Base-by-base conservation (phyloP, 352 stramenopile species). In the Blastocystis sp. region DNA sequence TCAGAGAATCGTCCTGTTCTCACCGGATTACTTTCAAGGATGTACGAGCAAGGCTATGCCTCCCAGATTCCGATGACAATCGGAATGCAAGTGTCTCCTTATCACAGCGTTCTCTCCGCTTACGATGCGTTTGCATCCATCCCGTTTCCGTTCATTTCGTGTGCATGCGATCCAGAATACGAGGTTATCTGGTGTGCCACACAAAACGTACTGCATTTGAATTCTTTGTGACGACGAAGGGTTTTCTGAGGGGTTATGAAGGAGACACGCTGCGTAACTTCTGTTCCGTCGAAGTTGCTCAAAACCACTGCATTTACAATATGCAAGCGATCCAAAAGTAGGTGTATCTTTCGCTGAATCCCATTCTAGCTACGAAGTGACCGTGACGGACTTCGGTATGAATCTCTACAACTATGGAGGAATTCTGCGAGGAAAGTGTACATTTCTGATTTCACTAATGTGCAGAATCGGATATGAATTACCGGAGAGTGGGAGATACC, bases 201-300 rank as follows among this genome's bases (percentile, higher is more conserved):
- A n/a, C 74, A 84, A 42, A 84, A 84, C 45, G 74, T 70, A 19
- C 28, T 3, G 34, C 43, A 4, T 2, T 28, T 21, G 17, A 19
- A 28, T 68, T 1, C 45, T 28, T 84, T 14, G 68, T 10, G 69
- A 19, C 14, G 6, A 11, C 0, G 1, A 28, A 84, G 74, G 74
- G 74, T 42, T 84, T 84, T 68, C 38, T 84, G 48, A 84, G 74
- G 66, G 74, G 74, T 57, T 84, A 69, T 68, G 38, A 28, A 45
- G 48, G 34, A 52, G n/a, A 62, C 21, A 84, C 57, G 45, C 48
- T 84, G 28, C 74, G 69, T 6, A 69, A 69, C 52, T 59, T 69
- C n/a, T 84, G 74, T 69, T 84, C 74, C 40, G 54, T 84, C 4
- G 74, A 84, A 84, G 74, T 84, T 68, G 60, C 69, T n/a, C 54